Base-by-base conservation (phyloP, 75 land plant species). In the Cryptomeria japonica region DNA sequence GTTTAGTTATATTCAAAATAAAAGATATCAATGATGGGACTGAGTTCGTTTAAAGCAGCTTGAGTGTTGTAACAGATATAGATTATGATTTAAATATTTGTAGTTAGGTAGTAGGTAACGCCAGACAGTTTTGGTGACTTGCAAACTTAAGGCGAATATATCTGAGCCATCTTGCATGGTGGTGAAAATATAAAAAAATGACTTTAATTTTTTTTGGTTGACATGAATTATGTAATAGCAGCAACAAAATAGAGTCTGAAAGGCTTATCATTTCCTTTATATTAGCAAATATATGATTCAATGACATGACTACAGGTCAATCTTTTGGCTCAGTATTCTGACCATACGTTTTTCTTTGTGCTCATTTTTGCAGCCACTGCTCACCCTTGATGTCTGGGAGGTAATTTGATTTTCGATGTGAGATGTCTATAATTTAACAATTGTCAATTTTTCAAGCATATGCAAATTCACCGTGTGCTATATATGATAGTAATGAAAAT, bases 351-450 rank as follows among this genome's bases (percentile, higher is more conserved):
- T 42, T 28, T 11, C 8, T 44, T 75, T 82, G 46, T 82, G n/a
- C 84, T 82, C 46, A 44, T 42, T 89, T 37, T 87, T 92, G 95
- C 99, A 97, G 99, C 99, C 99, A 42, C 88, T 97, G 55, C 94
- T 96, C 16, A 90, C 95, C 18, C 92, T 97, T 38, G 99, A 97
- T 88, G 94, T 95, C 25, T 97, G 99, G 99, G 99, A 97, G 97
- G 99, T 97, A 95, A 80, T 31, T 88, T 22, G 51, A 44, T n/a
- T 34, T 82, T 19, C 25, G 49, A 82, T 41, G 46, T n/a, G 41
- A 39, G 8, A 5, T 80, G 11, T 80, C 14, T 22, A 80, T 28
- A 41, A 38, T 80, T 82, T 10, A 44, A 1, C 12, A 39, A 6
- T 28, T 82, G 0, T 82, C 12, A 39, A 6, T 28, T 82, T 2